Base-by-base conservation (phyloP, 352 stramenopile genomes). In the Phytopythium cucurbitacearum region DNA sequence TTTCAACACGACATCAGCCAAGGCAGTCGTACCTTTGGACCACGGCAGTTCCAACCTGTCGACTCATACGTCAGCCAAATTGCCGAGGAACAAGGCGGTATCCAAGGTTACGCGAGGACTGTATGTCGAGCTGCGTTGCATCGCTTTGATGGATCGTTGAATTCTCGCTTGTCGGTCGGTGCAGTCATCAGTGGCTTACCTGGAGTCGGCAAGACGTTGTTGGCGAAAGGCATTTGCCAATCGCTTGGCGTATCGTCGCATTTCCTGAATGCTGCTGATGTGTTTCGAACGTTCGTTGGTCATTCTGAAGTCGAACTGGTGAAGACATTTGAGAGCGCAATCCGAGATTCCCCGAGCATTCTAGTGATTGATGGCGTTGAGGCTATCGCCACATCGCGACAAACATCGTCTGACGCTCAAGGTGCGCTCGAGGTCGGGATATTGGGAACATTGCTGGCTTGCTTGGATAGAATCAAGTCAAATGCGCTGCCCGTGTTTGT, bases 261-360 rank as follows among this genome's bases (percentile, higher is more conserved):
- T 32, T 86, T 80, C 21, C 40, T 94, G 13, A 73, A 84, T 43
- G 96, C 92, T 3, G 87, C 95, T 0, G 94, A 98, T 63, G 87
- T 98, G 32, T 98, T 98, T 55, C 89, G 95, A 37, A 98, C 97
- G 43, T 85, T 80, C 42, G 88, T 96, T 11, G 96, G 97, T 35
- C 91, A 98, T 56, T 92, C 82, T 1, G 88, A 96, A 62, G 71
- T 71, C 10, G 59, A 87, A 44, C 62, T 95, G 15, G 60, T 88
- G 32, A 66, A 71, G 33, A 64, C 67, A 0, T 93, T 95, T 56
- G 72, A 90, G 57, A 60, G 62, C 16, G 66, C 73, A 28, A 51
- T 64, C 12, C 59, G 74, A 4, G 57, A 81, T 11, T 60, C 62
- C 16, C 82, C 82, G 28, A 82, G 80, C 37, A 65, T 96, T 43